Evolutionary conservation across 179 eudicot genomes (phyloP), one percentile per base, ranked within the genome.

Genomic region (Amaranthus tricolor): DNA sequence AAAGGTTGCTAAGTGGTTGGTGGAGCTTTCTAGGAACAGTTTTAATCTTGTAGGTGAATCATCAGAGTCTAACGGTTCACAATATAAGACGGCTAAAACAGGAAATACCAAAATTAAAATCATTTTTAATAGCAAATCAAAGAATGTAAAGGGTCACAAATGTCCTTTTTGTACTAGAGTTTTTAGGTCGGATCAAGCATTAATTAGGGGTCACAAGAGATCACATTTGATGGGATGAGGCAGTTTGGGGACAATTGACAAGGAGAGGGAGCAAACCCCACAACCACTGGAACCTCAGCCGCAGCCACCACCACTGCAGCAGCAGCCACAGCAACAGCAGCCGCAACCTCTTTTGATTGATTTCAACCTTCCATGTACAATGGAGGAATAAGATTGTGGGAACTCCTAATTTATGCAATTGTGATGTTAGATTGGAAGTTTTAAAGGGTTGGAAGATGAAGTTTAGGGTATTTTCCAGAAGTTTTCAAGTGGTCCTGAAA

Each of bases 181-280:
- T 21, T 95, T 93, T 82, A 79, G 85, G 78, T 90, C 98, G 45
- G 98, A 98, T 31, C 99, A 95, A 76, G 99, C 98, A 31, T 80
- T 95, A 60, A n/a, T n/a, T n/a, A n/a, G n/a, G 99, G 98, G 99
- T 65, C 99, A 95, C 86, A 95, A 95, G 87, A 87, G 99, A 78
- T 95, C 99, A 68, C 98, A 91, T 57, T 78, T 90, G 79, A 78
- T 87, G 21, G 86, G 88, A 20, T 72, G 31, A 24, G 31, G 31
- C 0, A 24, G 31, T 0, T 24, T 1, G 1, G 1, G 0, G 31
- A 24, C 31, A 24, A 24, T 24, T 24, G 0, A n/a, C n/a, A 24
- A 0, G 1, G 1, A 0, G 1, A 24, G 31, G 1, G 1, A 1
- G 1, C 1, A 24, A 24, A 24, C 1, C 31, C 31, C 31, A 0